A percentile compares a stretch with the other conserved stretches of the same genome.
Evolutionary conservation across 2,329 filamentous ascomycete species (phyloP).

Genomic region (Sodiomyces alkalinus): DNA sequence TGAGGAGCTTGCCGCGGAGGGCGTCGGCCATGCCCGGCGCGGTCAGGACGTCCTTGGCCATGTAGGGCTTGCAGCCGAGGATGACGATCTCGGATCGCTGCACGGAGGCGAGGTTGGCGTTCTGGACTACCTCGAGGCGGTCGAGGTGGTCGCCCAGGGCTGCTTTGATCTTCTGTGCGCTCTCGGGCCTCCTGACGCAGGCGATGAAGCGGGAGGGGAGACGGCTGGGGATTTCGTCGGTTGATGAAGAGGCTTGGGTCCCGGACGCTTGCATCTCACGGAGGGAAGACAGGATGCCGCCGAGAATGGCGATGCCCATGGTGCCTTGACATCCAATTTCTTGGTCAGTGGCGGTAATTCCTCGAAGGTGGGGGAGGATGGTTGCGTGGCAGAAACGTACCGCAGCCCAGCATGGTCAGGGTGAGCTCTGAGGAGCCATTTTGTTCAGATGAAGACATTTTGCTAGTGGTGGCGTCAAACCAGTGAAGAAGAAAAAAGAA

Average conservation of each 20-base stretch:
- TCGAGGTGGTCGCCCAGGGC: conserved; percentile 8
- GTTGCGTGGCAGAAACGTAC: conserved; percentile 4
- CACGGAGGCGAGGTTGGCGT: conserved; percentile 18
- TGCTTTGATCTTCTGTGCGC: conserved; percentile 9
- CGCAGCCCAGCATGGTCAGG: conserved; percentile 8
- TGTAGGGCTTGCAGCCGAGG: conserved; percentile 29
- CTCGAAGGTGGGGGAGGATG: neutral
- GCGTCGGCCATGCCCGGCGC: conserved; percentile 21
- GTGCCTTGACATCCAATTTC: conserved; percentile 13
- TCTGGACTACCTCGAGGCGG: conserved; percentile 13
- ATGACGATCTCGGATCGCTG: conserved; percentile 24
- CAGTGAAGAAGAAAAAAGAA: too few relatives aligned
- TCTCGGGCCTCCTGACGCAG: conserved; percentile 15
- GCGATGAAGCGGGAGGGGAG: conserved; percentile 13
- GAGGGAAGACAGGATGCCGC: conserved; percentile 36
- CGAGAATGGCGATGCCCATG: conserved; percentile 16
- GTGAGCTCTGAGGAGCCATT: too few relatives aligned
- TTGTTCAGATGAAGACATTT: too few relatives aligned
- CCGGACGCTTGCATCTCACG: conserved; percentile 32
- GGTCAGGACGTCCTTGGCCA: conserved; percentile 21
- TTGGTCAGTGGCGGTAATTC: neutral
- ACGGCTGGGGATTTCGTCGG: neutral
- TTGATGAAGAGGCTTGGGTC: too few relatives aligned
- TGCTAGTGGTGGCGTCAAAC: too few relatives aligned
- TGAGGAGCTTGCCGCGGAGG: conserved; percentile 26